Evolutionary conservation across 2,329 filamentous ascomycete genomes (phyloP).

Genomic region (Rutstroemia sp.): DNA sequence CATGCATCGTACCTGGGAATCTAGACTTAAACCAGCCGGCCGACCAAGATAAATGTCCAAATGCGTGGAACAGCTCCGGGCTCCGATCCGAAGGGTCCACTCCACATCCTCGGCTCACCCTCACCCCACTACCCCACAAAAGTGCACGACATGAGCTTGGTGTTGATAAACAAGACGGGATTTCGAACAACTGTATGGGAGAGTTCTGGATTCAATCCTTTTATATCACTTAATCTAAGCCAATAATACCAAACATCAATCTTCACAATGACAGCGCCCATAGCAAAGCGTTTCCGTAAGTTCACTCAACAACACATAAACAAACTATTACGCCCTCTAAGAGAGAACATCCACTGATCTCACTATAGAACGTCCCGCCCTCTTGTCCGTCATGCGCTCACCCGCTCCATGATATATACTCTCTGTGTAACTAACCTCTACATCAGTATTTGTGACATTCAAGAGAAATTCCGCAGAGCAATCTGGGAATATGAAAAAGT

Average conservation of each 20-base stretch:
- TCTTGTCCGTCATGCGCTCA: conserved; percentile 14
- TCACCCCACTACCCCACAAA: conserved; percentile 1
- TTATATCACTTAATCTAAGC: no score
- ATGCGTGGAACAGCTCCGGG: background rate
- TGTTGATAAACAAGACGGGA: no score
- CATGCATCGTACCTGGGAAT: background rate
- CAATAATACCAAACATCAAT: background rate
- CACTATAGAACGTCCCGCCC: conserved; percentile 16
- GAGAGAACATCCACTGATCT: background rate
- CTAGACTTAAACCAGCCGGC: background rate
- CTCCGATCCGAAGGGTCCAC: background rate
- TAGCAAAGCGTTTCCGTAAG: conserved; percentile 5
- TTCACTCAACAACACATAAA: background rate
- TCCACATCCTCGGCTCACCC: conserved; percentile 4
- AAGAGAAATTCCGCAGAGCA: conserved; percentile 80
- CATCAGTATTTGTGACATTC: conserved; percentile 80
- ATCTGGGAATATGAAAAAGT: conserved; percentile 84
- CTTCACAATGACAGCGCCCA: background rate
- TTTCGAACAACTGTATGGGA: no score
- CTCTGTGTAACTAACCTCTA: background rate
- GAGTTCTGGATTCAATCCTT: no score
- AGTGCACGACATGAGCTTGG: background rate
- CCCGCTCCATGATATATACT: background rate
- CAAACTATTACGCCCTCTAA: background rate
- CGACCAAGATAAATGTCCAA: background rate